Evolutionary conservation across 2,329 filamentous ascomycete genomes (phyloP).

Genomic region (Trichoderma atrobrunneum): DNA sequence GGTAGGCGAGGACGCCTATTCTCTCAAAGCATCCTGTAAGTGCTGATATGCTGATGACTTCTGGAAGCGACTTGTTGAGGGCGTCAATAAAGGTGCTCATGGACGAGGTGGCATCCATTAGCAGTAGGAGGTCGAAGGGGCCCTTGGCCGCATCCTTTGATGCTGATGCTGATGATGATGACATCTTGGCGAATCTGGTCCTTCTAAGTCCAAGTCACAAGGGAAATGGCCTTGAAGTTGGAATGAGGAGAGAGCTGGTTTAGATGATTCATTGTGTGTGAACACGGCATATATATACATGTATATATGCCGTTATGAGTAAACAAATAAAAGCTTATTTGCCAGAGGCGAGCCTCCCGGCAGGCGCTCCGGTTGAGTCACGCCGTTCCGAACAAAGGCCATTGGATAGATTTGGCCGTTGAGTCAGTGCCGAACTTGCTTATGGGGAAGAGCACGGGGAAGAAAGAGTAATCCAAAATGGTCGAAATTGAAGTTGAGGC

Average conservation of each 20-base stretch:
- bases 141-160: slow-evolving; percentile 18
- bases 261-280: background rate
- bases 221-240: background rate
- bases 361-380: background rate
- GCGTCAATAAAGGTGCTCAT: slow-evolving; percentile 44
- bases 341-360: background rate
- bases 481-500: background rate
- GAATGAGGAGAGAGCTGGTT: background rate
- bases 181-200: slow-evolving; percentile 20
- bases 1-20: slow-evolving; percentile 50
- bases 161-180: slow-evolving; percentile 14
- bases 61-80: slow-evolving; percentile 46
- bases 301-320: background rate
- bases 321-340: background rate
- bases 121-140: slow-evolving; percentile 44
- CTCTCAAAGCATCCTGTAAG: slow-evolving; percentile 49
- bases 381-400: slow-evolving; percentile 7
- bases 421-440: background rate
- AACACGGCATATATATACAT: background rate
- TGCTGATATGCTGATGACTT: slow-evolving; percentile 48
- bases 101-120: slow-evolving; percentile 47
- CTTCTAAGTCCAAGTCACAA: background rate
- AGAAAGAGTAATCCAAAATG: background rate
- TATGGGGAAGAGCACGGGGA: background rate
- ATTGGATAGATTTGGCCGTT: background rate